Conservation (phyloP, 75 land plant species). For the Pseudotsuga menziesii region DNA sequence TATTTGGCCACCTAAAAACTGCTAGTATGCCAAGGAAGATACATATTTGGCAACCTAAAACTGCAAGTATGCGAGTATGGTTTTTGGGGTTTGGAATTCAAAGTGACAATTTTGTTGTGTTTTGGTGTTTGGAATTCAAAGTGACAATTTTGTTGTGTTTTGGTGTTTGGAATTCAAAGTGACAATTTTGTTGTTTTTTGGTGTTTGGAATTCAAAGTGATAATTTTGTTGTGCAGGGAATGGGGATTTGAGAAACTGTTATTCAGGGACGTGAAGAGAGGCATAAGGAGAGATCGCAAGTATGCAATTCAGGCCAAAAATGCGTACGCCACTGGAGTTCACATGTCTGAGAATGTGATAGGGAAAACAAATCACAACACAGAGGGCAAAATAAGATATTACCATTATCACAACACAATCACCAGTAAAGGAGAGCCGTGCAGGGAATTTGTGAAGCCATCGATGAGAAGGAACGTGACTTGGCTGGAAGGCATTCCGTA, state of each 20-base stretch:
- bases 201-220: too few species aligned
- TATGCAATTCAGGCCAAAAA: constrained; percentile 78
- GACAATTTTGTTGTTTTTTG: too few species aligned
- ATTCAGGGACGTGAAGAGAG: constrained; percentile 55
- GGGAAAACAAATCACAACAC: constrained; percentile 48
- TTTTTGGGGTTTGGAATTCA: too few species aligned
- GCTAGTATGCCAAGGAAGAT: too few species aligned
- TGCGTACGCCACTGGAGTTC: constrained; percentile 74
- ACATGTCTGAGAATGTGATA: constrained; percentile 62
- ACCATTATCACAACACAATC: constrained; percentile 75
- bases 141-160: neutral
- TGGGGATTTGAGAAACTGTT: constrained; percentile 95
- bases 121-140: too few species aligned
- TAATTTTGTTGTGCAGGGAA: constrained; percentile 31
- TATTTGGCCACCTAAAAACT: too few species aligned
- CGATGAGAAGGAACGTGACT: constrained; percentile 19
- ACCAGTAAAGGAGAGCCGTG: constrained; percentile 57
- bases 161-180: too few species aligned
- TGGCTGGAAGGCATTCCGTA: constrained; percentile 34
- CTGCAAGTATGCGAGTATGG: too few species aligned
- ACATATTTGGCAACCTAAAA: too few species aligned
- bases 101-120: neutral
- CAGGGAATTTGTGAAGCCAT: constrained; percentile 24
- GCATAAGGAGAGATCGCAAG: constrained; percentile 70
- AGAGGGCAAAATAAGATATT: constrained; percentile 51